phyloP scores from a whole-genome alignment of 164 flowering plant genomes.

The Protea cynaroides region DNA sequence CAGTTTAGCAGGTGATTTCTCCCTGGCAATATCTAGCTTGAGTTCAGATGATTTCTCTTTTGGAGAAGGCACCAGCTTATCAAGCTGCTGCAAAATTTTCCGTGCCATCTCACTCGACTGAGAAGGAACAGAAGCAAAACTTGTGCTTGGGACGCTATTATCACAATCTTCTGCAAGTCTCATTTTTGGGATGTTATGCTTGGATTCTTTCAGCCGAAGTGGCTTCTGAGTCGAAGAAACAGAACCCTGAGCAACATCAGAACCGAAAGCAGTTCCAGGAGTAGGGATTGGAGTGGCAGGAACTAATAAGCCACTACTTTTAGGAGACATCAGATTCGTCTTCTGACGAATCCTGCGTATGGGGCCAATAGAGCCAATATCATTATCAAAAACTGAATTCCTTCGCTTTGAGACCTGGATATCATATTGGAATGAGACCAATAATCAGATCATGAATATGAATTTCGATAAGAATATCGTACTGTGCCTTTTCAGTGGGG shows the following conservation, averaged over 20 bases:
- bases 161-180: slow-evolving; percentile 24
- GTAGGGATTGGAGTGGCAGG: slow-evolving; percentile 8
- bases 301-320: slow-evolving; percentile 19
- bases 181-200: slow-evolving; percentile 16
- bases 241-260: slow-evolving; percentile 21
- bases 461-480: background rate
- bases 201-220: slow-evolving; percentile 9
- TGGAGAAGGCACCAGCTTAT: slow-evolving; percentile 49
- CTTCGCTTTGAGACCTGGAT: slow-evolving; percentile 66
- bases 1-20: slow-evolving; percentile 44
- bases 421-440: slow-evolving; percentile 6
- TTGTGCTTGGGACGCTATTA: slow-evolving; percentile 21
- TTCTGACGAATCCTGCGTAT: slow-evolving; percentile 86
- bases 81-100: slow-evolving; percentile 76
- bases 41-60: slow-evolving; percentile 49
- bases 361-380: slow-evolving; percentile 72
- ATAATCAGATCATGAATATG: background rate
- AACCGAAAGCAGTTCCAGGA: slow-evolving; percentile 14
- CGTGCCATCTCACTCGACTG: slow-evolving; percentile 73
- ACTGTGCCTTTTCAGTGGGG: background rate
- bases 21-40: slow-evolving; percentile 35
- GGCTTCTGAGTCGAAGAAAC: slow-evolving; percentile 16
- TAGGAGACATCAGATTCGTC: slow-evolving; percentile 44
- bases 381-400: slow-evolving; percentile 67
- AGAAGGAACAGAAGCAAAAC: slow-evolving; percentile 45